Base-by-base conservation (phyloP, 2,329 filamentous ascomycete species). In the Dryadomyces quercus-mongolicae region DNA sequence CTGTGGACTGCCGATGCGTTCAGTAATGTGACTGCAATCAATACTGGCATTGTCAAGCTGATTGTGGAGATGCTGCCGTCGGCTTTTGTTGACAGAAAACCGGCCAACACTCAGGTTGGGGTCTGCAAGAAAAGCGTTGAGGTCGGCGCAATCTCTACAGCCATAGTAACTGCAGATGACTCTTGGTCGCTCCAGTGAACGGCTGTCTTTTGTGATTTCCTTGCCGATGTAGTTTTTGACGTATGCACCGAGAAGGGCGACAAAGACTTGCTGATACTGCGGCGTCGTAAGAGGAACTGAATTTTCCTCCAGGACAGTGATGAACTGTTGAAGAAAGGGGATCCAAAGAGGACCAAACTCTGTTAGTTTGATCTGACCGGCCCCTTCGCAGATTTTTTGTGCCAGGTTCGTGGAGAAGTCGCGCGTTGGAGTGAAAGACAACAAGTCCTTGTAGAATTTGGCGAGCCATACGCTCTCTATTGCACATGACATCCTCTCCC, bases 1-100 rank as follows among this genome's bases (percentile, higher is more conserved):
- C 15, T 53, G 20, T n/a, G 52, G 52, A 8, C 45, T 49, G 45
- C 52, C 52, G 21, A 15, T 1, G 2, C 45, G 52, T 12, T 53
- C 52, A 20, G 52, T 53, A 15, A 34, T n/a, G 16, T 49, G 45
- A 4, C 16, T 2, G 12, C 52, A 53, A 38, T 53, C 46, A 20
- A 53, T 21, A 4, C 18, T 20, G 36, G 8, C n/a, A 9, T 18
- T 8, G 10, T 53, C 45, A 16, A 53, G 34, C 31, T 43, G 8
- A 7, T 40, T 12, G 45, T 53, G 45, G 15, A 53, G 52, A 20
- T 53, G 52, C 18, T 40, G 21, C 34, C 52, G 52, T 3, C 52
- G 52, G 3, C 18, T 12, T 20, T 49, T 42, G 45, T 22, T 38
- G 2, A 53, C 22, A 25, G 52, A 22, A 34, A 53, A 53, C 25